phyloP scores from a whole-genome alignment of 2,329 filamentous ascomycete genomes.

The Allantophomopsis cytisporea region DNA sequence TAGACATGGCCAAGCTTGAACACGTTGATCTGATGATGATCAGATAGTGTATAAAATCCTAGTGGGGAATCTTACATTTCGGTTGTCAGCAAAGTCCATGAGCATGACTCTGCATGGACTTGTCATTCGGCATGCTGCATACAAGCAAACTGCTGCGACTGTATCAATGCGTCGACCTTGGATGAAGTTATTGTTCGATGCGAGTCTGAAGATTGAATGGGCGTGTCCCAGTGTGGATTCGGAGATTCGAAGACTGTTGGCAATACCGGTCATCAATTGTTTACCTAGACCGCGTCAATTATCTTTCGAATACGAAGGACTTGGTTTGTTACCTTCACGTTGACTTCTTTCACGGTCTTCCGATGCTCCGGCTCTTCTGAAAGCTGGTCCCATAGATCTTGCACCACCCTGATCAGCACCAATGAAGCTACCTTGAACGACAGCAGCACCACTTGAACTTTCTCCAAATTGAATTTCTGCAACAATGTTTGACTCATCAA shows the following conservation, averaged over 20 bases:
- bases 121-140: conserved; percentile 72
- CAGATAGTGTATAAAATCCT: conserved; percentile 1
- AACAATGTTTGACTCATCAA: conserved; percentile 80
- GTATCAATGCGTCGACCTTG: conserved; percentile 76
- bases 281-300: conserved; percentile 23
- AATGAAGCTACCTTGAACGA: conserved; percentile 83
- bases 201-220: conserved; percentile 63
- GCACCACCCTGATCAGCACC: conserved; percentile 61
- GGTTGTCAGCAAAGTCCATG: conserved; percentile 84
- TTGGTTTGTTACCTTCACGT: conserved; percentile 24
- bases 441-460: conserved; percentile 68
- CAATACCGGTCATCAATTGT: conserved; percentile 48
- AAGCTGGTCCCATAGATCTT: conserved; percentile 43
- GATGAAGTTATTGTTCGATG: conserved; percentile 62
- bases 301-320: conserved; percentile 1
- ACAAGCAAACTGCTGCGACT: conserved; percentile 83
- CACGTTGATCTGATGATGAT: conserved; percentile 61
- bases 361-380: conserved; percentile 42
- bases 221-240: conserved; percentile 51
- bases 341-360: conserved; percentile 46
- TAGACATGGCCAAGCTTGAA: conserved; percentile 86
- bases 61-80: conserved; percentile 27
- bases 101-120: conserved; percentile 78
- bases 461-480: conserved; percentile 88
- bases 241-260: conserved; percentile 42